Conservation (phyloP, 306 rosid genomes). For the Cicer chorassanicum region DNA sequence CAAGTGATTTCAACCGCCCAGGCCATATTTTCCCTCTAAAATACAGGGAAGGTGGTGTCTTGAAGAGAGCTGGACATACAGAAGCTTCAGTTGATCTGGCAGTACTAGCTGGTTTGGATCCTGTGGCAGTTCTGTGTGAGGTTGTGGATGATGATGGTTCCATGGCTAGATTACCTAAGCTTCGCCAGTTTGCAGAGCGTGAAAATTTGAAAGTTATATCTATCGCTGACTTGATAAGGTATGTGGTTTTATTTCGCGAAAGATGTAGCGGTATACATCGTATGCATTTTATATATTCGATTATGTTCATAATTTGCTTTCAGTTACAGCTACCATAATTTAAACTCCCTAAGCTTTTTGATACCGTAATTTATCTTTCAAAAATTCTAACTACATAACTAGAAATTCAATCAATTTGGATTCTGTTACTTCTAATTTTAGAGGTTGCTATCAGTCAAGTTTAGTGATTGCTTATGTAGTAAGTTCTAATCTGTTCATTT, state of each 20-base stretch:
- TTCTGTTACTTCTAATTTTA: constrained; percentile 14
- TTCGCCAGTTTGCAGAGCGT: constrained; percentile 71
- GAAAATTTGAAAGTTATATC: constrained; percentile 88
- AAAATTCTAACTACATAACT: constrained; percentile 4
- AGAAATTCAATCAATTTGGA: constrained; percentile 11
- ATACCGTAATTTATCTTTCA: constrained; percentile 16
- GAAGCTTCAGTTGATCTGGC: constrained; percentile 97
- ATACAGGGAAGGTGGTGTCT: constrained; percentile 91
- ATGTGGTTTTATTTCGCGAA: constrained; percentile 23
- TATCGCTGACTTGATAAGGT: constrained; percentile 93
- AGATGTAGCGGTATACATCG: constrained; percentile 8
- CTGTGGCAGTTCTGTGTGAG: constrained; percentile 83
- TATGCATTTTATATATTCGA: constrained; percentile 7
- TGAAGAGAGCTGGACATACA: constrained; percentile 97
- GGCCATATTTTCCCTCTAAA: constrained; percentile 94
- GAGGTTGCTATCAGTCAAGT: constrained; percentile 5
- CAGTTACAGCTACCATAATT: constrained; percentile 14
- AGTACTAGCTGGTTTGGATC: constrained; percentile 83
- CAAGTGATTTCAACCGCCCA: constrained; percentile 91
- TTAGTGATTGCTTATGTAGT: constrained; percentile 19
- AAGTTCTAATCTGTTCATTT: neutral
- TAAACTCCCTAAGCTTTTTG: constrained; percentile 7
- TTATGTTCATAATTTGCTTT: constrained; percentile 26
- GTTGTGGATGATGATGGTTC: constrained; percentile 98
- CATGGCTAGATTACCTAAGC: constrained; percentile 95